These are phyloP conservation scores for Xerophyta viscosa DNA, from an alignment of 106 monocot species.

Conservation along the genomic window DNA sequence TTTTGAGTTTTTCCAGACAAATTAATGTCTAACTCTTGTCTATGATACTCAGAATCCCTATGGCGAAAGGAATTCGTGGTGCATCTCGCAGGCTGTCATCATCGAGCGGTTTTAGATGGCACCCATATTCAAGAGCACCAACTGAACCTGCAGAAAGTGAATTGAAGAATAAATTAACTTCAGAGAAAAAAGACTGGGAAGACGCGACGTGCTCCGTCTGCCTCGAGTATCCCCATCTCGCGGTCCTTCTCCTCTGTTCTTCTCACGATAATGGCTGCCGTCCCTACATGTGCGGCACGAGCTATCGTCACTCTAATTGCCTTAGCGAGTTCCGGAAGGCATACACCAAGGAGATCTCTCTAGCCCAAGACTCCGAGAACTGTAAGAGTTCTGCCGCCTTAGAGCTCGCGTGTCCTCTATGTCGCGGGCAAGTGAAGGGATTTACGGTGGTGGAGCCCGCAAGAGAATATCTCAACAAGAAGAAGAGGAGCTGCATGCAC, in stretches of 20 bases:
- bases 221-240: slow-evolving; percentile 8
- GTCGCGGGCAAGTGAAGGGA: slow-evolving; percentile 12
- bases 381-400: not conserved
- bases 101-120: not conserved
- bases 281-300: slow-evolving; percentile 11
- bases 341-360: slow-evolving; percentile 2
- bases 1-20: not conserved
- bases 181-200: slow-evolving; percentile 10
- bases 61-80: not conserved
- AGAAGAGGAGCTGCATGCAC: slow-evolving; percentile 14
- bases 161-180: slow-evolving; percentile 2
- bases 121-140: not conserved
- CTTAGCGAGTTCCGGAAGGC: slow-evolving; percentile 6
- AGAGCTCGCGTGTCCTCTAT: slow-evolving; percentile 6
- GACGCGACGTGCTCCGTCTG: slow-evolving; percentile 8
- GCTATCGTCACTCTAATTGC: slow-evolving; percentile 12
- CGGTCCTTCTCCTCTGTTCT: slow-evolving; percentile 11
- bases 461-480: slow-evolving; percentile 9
- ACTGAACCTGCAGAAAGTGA: not conserved
- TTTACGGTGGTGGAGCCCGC: slow-evolving; percentile 5
- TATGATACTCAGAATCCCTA: not conserved
- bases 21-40: not conserved
- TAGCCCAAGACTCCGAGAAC: not conserved
- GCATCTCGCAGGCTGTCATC: not conserved
- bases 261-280: slow-evolving; percentile 13